Evolutionary conservation across 2,329 filamentous ascomycete species (phyloP), one percentile per base, ranked within the genome.

Genomic region (Ophiocordyceps polyrhachis-furcata): DNA sequence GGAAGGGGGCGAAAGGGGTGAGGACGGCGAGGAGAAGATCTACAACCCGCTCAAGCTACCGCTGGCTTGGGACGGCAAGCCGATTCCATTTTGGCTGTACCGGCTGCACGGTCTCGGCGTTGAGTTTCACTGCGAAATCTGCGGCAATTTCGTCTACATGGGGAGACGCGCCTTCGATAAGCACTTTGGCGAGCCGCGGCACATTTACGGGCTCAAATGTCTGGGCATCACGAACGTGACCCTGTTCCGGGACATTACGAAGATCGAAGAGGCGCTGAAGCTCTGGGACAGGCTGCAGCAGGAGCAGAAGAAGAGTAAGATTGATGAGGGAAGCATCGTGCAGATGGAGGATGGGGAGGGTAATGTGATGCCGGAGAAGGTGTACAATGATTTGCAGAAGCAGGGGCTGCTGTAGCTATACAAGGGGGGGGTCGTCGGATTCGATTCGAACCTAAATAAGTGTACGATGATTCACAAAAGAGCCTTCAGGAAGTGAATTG

Each of bases 81-180:
- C 93, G 0, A 98, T 98, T 54, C 91, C 93, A 0, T 98, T 91
- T 68, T 98, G 91, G 91, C 73, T 98, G 15, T 98, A 96, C 70
- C 91, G 95, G 53, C 72, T 98, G 15, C 91, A 98, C 58, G 91
- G 91, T 1, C 68, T 98, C 23, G 91, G 91, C 9, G 87, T 94
- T 13, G 91, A 98, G 55, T 94, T 95, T 53, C 73, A 83, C 0
- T 98, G 91, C 67, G 89, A 98, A 60, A 85, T 98, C 46, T 98
- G 91, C 58, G 91, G 91, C 46, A 96, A 96, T 62, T 95, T 87
- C 56, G 87, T 95, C n/a, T 96, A 96, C 67, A 95, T 94, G 83
- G 91, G 91, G 15, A 75, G 91, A 21, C 77, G 91, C 43, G 88
- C 88, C 1, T 98, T 95, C 55, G 91, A 98, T 59, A 98, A 98